These are phyloP conservation scores for Ilyonectria mors-panacis DNA, from an alignment of 2,329 filamentous ascomycete species.

Conservation along the genomic window DNA sequence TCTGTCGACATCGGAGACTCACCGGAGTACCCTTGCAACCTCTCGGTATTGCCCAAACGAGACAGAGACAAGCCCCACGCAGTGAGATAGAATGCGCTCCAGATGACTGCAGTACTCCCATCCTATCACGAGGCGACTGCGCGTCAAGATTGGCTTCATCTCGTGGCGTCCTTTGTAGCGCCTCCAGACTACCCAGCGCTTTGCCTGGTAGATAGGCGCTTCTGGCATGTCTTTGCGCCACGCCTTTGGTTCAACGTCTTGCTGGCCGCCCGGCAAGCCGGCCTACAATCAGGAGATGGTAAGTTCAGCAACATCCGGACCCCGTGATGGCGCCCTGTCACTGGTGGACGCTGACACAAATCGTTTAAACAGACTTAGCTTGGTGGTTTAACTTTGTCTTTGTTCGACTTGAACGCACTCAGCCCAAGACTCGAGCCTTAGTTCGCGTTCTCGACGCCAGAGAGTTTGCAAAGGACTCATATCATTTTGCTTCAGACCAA, in stretches of 20 bases:
- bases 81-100: neutral
- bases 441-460: slow-evolving; percentile 66
- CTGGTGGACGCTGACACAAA: slow-evolving; percentile 26
- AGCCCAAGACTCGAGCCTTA: slow-evolving; percentile 58
- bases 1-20: neutral
- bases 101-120: slow-evolving; percentile 57
- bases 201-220: slow-evolving; percentile 64
- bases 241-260: slow-evolving; percentile 68
- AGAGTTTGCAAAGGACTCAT: slow-evolving; percentile 56
- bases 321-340: slow-evolving; percentile 2
- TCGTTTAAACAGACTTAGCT: slow-evolving; percentile 58
- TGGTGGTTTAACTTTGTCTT: slow-evolving; percentile 66
- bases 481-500: slow-evolving; percentile 59
- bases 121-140: slow-evolving; percentile 68
- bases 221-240: slow-evolving; percentile 65
- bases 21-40: neutral
- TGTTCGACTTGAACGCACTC: slow-evolving; percentile 52
- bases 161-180: slow-evolving; percentile 63
- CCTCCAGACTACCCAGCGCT: slow-evolving; percentile 60
- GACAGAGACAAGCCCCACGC: neutral
- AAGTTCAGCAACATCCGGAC: slow-evolving; percentile 40
- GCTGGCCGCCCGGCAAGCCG: slow-evolving; percentile 54
- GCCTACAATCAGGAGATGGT: slow-evolving; percentile 63
- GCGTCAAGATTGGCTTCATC: slow-evolving; percentile 63
- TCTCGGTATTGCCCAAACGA: neutral